phyloP scores from a whole-genome alignment of 1,139 yeast species.

The Pichia sp. region DNA sequence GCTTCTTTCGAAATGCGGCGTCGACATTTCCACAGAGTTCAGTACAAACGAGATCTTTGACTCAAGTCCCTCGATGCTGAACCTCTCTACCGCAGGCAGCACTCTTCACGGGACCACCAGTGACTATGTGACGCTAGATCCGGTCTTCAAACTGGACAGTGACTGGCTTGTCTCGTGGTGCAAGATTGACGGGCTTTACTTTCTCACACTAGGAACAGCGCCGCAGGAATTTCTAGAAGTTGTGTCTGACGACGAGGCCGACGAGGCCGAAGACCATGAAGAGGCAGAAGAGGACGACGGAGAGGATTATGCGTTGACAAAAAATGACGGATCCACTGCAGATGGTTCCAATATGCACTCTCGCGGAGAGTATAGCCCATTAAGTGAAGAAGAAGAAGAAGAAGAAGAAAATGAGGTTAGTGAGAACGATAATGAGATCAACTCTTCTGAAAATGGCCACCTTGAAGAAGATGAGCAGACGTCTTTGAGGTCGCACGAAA shows the following conservation, averaged over 20 bases:
- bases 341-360: neutral
- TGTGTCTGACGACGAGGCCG: slow-evolving; percentile 31
- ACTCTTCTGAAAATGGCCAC: too few relatives aligned
- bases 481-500: too few relatives aligned
- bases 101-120: neutral
- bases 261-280: slow-evolving; percentile 20
- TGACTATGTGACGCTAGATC: slow-evolving; percentile 21
- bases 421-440: neutral
- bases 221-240: slow-evolving; percentile 24
- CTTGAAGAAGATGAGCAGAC: too few relatives aligned
- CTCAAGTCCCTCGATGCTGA: neutral
- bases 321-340: neutral
- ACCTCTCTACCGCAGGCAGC: neutral
- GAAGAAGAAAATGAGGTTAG: neutral
- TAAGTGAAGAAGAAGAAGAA: neutral
- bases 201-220: slow-evolving; percentile 25
- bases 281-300: slow-evolving; percentile 10
- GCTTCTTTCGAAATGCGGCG: slow-evolving; percentile 4
- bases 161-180: slow-evolving; percentile 29
- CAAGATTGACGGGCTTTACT: slow-evolving; percentile 21
- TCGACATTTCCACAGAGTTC: neutral
- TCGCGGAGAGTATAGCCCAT: neutral
- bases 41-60: slow-evolving; percentile 1
- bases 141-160: slow-evolving; percentile 29
- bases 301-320: slow-evolving; percentile 2